Evolutionary conservation across 345 rosid genomes (phyloP), one percentile per base, ranked within the genome.

Genomic region (Dipteronia dyeriana): DNA sequence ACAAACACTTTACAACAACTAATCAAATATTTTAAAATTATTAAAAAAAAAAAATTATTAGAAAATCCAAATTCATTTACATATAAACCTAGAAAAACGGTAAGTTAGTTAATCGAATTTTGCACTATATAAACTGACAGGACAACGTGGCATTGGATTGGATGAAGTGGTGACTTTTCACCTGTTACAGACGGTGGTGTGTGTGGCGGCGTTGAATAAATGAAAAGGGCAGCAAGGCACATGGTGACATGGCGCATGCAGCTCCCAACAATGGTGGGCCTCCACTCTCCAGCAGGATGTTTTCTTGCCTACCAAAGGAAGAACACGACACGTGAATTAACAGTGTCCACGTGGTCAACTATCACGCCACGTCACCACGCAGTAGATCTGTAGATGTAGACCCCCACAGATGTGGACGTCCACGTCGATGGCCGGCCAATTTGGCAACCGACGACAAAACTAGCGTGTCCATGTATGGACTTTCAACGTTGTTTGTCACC

Each of bases 401-500:
- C 25, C 66, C 70, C 9, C 73, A 0, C 45, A 7, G 82, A 75
- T 54, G 66, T 71, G 22, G 83, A 80, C 76, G 5, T 57, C 84
- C 83, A 70, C 73, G 79, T 77, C 80, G 80, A 68, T 54, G 31
- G 56, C 59, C 68, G 6, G 61, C 41, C 79, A 25, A 7, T 53
- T 0, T 16, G 47, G 67, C 71, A 63, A 22, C 73, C 3, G 20
- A 51, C 47, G 76, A 29, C 71, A 54, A 66, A 78, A 22, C n/a
- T 22, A 29, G 74, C 77, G 6, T 25, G 29, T 57, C 75, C 38
- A 34, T 34, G 38, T 34, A 34, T 49, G 54, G 54, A 49, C 70
- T 73, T 76, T 41, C 81, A 68, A 34, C 74, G 31, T 45, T 59
- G 61, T 68, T 22, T 41, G 81, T 82, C 81, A 77, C 79, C 68